Evolutionary conservation across 2,329 filamentous ascomycete genomes (phyloP), one percentile per base, ranked within the genome.

Genomic region (Fusarium goolgardi): DNA sequence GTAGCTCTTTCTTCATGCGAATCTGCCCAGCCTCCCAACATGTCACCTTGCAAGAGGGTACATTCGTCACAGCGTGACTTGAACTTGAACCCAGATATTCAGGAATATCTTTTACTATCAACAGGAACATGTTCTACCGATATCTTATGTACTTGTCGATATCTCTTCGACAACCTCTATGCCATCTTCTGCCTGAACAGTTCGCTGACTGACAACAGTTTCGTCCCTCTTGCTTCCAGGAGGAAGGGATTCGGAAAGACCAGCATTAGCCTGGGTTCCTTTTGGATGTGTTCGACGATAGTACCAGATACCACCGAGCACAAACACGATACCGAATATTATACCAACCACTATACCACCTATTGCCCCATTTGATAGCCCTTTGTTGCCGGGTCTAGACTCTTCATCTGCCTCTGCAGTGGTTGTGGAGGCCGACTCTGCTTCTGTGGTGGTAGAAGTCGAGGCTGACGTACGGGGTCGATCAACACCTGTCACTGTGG

Each of bases 191-290:
- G 10, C 45, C 2, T 20, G 10, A 2, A 53, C 20, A 8, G 27
- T 20, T 18, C 21, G 20, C 3, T 20, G 12, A 12, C 27, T 29
- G 3, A 43, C 7, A 5, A 34, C 5, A 6, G 20, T 23, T 18
- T 13, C 11, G 6, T 29, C 20, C 1, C 4, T 32, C 3, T 8
- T n/a, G 1, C 21, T 6, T 1, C 16, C 20, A 1, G 20, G 1
- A 11, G 35, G 25, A 23, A 52, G 2, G 2, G 32, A 50, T 50
- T 37, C 32, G 3, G 45, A n/a, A 6, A 29, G 3, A 7, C 9
- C 11, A 5, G 16, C 37, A 23, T 15, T 23, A 6, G 10, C 15
- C 3, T 23, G 35, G 1, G 37, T 13, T 11, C 10, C 18, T 1
- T 3, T 6, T 1, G 18, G 5, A 3, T 20, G 34, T 16, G 4